A percentile compares a stretch with the other conserved stretches of the same genome.
Conservation (phyloP, 2,329 filamentous ascomycete genomes). For the Paraconiothyrium sp. region DNA sequence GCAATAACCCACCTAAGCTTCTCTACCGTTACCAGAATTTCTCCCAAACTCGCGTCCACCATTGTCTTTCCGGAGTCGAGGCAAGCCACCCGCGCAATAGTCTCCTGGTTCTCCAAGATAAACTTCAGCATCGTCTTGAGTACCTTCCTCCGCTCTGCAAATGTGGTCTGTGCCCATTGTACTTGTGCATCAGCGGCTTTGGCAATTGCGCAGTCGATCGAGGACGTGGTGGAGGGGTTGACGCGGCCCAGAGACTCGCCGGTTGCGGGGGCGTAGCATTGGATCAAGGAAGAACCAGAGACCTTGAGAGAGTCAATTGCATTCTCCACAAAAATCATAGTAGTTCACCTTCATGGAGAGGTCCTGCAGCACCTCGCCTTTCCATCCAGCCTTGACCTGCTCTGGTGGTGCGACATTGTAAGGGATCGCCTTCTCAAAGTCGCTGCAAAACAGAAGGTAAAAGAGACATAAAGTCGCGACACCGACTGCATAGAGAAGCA, state of each 20-base stretch:
- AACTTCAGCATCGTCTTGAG: conserved; percentile 83
- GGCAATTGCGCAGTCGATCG: conserved; percentile 81
- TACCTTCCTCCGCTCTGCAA: conserved; percentile 79
- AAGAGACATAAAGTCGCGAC: conserved; percentile 32
- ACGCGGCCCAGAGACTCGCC: conserved; percentile 82
- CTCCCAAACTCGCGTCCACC: conserved; percentile 91
- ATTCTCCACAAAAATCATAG: background rate
- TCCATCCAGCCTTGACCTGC: conserved; percentile 63
- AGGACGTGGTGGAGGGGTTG: conserved; percentile 77
- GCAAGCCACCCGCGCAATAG: conserved; percentile 85
- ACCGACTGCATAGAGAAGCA: conserved; percentile 34
- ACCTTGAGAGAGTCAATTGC: conserved; percentile 51
- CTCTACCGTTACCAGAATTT: conserved; percentile 92
- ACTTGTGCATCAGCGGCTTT: conserved; percentile 78
- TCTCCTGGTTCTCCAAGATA: conserved; percentile 86
- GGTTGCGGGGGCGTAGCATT: conserved; percentile 90
- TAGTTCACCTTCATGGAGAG: conserved; percentile 67
- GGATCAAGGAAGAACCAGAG: conserved; percentile 73
- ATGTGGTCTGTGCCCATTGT: conserved; percentile 80
- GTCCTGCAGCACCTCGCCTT: conserved; percentile 66
- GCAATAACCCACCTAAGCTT: conserved; percentile 94
- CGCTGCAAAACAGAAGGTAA: conserved; percentile 37
- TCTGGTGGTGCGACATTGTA: conserved; percentile 73
- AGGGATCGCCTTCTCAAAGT: conserved; percentile 57
- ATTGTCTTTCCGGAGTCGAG: conserved; percentile 96